Evolutionary conservation across 192 early-diverging fungal genomes (phyloP).

Genomic region (Backusella morwellensis): DNA sequence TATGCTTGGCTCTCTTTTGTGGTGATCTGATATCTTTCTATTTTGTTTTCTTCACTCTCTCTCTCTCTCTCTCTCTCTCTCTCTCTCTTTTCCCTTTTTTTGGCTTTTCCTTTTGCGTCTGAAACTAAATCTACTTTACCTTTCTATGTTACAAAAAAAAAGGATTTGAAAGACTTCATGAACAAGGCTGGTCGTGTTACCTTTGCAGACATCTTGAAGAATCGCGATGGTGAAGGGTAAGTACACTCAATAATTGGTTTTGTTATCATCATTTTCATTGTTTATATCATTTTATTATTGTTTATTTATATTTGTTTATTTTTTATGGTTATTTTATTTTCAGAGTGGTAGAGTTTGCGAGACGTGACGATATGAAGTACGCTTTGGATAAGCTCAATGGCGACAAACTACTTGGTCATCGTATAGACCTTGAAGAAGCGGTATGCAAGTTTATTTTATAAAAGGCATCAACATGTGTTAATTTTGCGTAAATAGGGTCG

Average conservation of each 20-base stretch:
- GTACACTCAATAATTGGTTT: not conserved
- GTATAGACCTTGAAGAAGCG: slow-evolving; percentile 59
- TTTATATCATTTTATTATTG: not conserved
- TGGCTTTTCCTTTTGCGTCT: not conserved
- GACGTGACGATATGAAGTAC: slow-evolving; percentile 76
- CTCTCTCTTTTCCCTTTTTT: not conserved
- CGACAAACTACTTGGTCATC: slow-evolving; percentile 65
- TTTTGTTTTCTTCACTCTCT: slow-evolving; percentile 1
- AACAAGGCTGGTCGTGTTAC: slow-evolving; percentile 94
- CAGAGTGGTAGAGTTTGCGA: slow-evolving; percentile 90
- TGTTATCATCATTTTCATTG: not conserved
- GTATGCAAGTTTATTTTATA: slow-evolving; percentile 40
- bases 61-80: not conserved
- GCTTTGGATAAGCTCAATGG: slow-evolving; percentile 85
- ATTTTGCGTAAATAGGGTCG: not conserved
- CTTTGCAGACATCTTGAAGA: slow-evolving; percentile 88
- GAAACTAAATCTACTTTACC: slow-evolving; percentile 5
- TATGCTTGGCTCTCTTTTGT: not conserved
- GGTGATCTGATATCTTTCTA: slow-evolving; percentile 1
- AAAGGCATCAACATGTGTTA: not conserved
- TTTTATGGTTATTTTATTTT: slow-evolving; percentile 2
- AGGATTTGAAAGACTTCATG: slow-evolving; percentile 97
- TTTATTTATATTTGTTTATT: not conserved
- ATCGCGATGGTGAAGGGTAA: slow-evolving; percentile 81
- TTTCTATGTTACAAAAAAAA: slow-evolving; percentile 13